Base-by-base conservation (phyloP, 768 basidiomycete species). In the Sutorius australiensis region DNA sequence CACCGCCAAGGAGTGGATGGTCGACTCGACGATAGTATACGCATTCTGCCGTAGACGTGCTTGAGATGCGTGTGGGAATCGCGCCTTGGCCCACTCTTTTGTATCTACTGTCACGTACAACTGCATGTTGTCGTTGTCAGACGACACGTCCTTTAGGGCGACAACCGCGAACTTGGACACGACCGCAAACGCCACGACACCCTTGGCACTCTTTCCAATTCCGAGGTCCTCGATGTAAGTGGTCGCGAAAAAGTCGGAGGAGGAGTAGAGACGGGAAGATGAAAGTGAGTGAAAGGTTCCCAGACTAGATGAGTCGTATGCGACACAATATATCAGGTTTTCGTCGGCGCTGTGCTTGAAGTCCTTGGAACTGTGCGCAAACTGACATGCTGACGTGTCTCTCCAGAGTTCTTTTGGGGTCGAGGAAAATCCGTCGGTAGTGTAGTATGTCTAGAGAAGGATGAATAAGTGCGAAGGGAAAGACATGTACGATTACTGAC, bases 1-100 rank as follows among this genome's bases (percentile, higher is more conserved):
- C 36, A 99, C 90, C 5, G 88, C 92, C 24, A 99, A 79, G 7
- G 95, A 98, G 66, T 98, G 93, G 0, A 86, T 85, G 9, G 92
- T 95, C 4, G 87, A 89, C 70, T 98, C 94, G 54, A 99, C 87
- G 61, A 99, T 85, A 10, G 97, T 99, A 67, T 99, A 98, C 6
- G 91, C 90, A 65, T 95, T 95, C 73, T 95, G 92, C 7, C 85
- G 80, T 13, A 97, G 79, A 33, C 79, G 78, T 2, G 88, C 86
- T 3, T 81, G 83, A 0, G 84, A 86, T 3, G 89, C 86, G 64
- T 97, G 97, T 3, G 97, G 97, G 77, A 99, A 98, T 54, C 84
- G 83, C 2, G 92, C 93, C 60, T 86, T 84, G 2, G 88, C 86
- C 94, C 94, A 99, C 2, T 75, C 79, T 62, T 80, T 78, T 7